phyloP scores from a whole-genome alignment of 805 yeast genomes.

The Cyberlindnera euphorbiiphila region DNA sequence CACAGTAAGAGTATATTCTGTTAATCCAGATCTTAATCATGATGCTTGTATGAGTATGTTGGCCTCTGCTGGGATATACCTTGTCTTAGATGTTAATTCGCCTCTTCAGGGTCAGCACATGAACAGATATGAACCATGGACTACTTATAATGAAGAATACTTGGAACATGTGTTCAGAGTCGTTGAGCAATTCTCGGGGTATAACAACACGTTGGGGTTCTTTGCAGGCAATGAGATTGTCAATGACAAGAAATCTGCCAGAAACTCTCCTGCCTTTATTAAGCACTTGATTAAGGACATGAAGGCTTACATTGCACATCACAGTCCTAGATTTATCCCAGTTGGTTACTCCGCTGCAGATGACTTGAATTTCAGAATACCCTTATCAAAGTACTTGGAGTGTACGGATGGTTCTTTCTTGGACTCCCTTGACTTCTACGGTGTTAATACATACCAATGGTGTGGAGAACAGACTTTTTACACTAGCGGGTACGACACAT shows the following conservation, averaged over 20 bases:
- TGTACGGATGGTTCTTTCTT: conserved; percentile 47
- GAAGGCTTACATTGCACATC: conserved; percentile 59
- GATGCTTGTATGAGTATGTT: conserved; percentile 87
- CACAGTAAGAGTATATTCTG: conserved; percentile 82
- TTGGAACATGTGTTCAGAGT: conserved; percentile 73
- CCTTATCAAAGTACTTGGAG: conserved; percentile 76
- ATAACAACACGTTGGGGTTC: conserved; percentile 85
- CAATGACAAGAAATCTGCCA: conserved; percentile 71
- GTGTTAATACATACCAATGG: conserved; percentile 95
- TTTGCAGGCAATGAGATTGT: conserved; percentile 92
- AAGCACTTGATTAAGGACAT: conserved; percentile 80
- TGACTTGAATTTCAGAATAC: conserved; percentile 69
- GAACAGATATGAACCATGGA: conserved; percentile 93
- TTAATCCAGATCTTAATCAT: conserved; percentile 79
- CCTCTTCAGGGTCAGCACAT: conserved; percentile 75
- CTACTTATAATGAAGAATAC: conserved; percentile 68
- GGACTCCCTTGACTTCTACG: conserved; percentile 80
- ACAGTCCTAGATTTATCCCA: conserved; percentile 68
- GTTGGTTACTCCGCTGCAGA: conserved; percentile 98
- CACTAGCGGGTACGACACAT: conserved; percentile 69
- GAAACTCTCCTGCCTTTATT: conserved; percentile 66
- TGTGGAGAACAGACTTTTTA: conserved; percentile 87
- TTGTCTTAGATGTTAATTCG: conserved; percentile 87
- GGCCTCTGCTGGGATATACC: conserved; percentile 89
- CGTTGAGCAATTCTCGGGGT: conserved; percentile 74